Percentiles rank a stretch among this genome's conserved stretches.
Conservation (phyloP, 2,329 filamentous ascomycete species). For the Ceratocystis huliohia region DNA sequence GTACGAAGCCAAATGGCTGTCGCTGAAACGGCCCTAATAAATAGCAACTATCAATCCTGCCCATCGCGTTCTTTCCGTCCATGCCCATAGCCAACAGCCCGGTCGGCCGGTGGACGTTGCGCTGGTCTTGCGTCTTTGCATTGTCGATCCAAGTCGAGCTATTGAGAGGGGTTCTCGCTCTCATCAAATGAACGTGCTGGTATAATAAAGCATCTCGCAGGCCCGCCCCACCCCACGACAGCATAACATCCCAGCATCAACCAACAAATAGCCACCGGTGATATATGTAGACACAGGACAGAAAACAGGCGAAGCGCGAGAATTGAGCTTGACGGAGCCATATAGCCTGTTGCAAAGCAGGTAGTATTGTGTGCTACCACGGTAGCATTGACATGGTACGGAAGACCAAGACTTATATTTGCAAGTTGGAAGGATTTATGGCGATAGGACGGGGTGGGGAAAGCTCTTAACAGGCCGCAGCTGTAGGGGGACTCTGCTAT, state of each 20-base stretch:
- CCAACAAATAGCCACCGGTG: too few relatives aligned
- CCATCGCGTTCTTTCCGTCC: not conserved
- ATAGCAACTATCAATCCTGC: not conserved
- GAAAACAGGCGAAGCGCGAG: not conserved
- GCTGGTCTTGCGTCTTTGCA: not conserved
- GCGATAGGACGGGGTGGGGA: not conserved
- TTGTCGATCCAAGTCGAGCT: too few relatives aligned
- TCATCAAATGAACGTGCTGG: too few relatives aligned
- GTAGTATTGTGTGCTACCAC: not conserved
- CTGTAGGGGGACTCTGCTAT: too few relatives aligned
- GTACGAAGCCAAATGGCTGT: not conserved
- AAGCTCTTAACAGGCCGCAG: too few relatives aligned
- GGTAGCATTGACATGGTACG: constrained; percentile 1
- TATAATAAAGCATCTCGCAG: too few relatives aligned
- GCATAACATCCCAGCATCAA: too few relatives aligned
- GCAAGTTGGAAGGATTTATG: not conserved
- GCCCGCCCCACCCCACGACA: too few relatives aligned
- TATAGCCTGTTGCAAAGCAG: not conserved
- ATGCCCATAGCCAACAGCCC: not conserved
- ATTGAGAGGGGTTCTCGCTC: too few relatives aligned
- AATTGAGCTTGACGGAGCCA: not conserved
- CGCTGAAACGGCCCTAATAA: not conserved
- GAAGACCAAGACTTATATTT: not conserved
- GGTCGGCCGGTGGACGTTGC: not conserved
- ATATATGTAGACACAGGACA: too few relatives aligned